A percentile compares a stretch with the other conserved stretches of the same genome.
Conservation (phyloP, 352 stramenopile genomes). For the Pythium utonaiense region DNA sequence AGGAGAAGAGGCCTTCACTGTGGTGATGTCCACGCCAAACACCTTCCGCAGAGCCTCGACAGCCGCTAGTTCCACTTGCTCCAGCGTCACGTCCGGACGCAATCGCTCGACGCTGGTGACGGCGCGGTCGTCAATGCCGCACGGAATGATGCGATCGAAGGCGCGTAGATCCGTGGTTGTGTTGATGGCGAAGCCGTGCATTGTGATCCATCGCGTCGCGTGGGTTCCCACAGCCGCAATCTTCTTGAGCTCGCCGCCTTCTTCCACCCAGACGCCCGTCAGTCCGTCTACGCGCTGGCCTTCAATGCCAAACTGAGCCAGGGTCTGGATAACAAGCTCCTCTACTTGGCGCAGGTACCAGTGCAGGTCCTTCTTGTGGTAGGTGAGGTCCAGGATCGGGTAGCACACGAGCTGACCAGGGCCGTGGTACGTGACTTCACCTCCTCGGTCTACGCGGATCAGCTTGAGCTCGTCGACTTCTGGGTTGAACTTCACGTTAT, state of each 20-base stretch:
- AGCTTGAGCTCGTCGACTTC: conserved; percentile 74
- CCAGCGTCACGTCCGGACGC: conserved; percentile 41
- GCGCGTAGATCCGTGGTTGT: conserved; percentile 87
- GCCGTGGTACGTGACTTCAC: conserved; percentile 98
- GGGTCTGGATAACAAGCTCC: conserved; percentile 92
- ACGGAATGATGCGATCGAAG: conserved; percentile 97
- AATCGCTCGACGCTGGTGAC: conserved; percentile 81
- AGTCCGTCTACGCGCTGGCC: conserved; percentile 89
- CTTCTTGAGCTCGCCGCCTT: conserved; percentile 87
- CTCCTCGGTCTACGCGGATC: conserved; percentile 97
- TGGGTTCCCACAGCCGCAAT: conserved; percentile 96
- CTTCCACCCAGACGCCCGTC: conserved; percentile 96
- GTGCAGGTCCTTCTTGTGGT: conserved; percentile 95
- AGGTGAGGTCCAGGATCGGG: conserved; percentile 94
- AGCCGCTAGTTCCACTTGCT: conserved; percentile 61
- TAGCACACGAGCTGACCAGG: conserved; percentile 98
- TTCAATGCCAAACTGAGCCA: conserved; percentile 85
- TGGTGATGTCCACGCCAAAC: conserved; percentile 64
- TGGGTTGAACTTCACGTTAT: conserved; percentile 54
- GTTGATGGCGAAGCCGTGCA: conserved; percentile 98
- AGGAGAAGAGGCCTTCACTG: conserved; percentile 37
- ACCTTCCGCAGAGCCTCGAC: conserved; percentile 64
- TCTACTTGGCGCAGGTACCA: conserved; percentile 97
- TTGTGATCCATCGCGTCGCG: conserved; percentile 96
- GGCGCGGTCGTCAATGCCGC: conserved; percentile 91